Percentiles rank a stretch among this genome's conserved stretches.
These are phyloP conservation scores for Leccinum truebloodii DNA, from an alignment of 768 basidiomycete genomes.

Conservation along the genomic window DNA sequence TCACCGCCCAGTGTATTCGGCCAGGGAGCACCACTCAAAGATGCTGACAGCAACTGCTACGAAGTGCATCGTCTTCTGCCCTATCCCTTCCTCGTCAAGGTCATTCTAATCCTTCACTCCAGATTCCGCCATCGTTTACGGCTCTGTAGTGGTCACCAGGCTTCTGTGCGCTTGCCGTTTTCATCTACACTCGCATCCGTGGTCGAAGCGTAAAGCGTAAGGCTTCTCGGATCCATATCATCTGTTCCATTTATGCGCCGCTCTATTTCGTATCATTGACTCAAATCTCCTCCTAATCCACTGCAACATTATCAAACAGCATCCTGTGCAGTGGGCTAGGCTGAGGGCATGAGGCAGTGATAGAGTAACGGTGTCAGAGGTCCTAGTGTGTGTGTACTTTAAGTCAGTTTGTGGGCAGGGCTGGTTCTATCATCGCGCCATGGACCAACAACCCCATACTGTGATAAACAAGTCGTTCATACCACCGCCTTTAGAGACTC, in stretches of 20 bases:
- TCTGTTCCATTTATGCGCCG: constrained; percentile 64
- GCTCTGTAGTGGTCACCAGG: constrained; percentile 66
- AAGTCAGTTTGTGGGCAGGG: no score
- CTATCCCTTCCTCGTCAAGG: background rate
- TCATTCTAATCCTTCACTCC: constrained; percentile 7
- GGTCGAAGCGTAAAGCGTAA: constrained; percentile 21
- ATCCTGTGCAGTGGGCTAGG: constrained; percentile 31
- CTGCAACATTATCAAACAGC: constrained; percentile 26
- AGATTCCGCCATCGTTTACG: constrained; percentile 62
- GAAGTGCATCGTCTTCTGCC: constrained; percentile 45
- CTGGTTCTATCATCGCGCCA: no score
- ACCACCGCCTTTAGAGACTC: no score
- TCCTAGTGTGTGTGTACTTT: background rate
- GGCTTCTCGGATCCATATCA: constrained; percentile 66
- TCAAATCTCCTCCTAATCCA: constrained; percentile 24
- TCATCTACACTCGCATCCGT: no score
- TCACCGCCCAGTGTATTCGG: constrained; percentile 74
- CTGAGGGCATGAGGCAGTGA: background rate
- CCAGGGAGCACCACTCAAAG: constrained; percentile 66
- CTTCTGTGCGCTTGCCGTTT: constrained; percentile 10
- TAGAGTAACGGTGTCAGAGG: background rate
- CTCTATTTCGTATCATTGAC: constrained; percentile 43
- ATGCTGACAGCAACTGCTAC: constrained; percentile 47
- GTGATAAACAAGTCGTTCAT: no score
- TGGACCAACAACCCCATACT: no score